Base-by-base conservation (phyloP, 2,329 filamentous ascomycete species). In the Colletotrichum lupini region DNA sequence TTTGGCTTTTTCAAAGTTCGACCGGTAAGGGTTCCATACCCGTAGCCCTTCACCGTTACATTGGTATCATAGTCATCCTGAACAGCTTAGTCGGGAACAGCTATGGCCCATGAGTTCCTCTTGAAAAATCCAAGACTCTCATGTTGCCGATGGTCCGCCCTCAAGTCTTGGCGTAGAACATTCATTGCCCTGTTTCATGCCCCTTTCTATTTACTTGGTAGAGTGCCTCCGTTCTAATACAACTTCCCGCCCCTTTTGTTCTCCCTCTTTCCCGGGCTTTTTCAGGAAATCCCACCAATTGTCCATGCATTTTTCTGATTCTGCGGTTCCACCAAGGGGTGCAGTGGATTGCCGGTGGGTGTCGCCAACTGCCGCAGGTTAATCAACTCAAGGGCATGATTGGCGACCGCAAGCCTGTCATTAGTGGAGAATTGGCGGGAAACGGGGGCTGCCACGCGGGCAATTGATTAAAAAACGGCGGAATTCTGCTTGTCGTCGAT, bases 401-500 rank as follows among this genome's bases (percentile, higher is more conserved):
- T 72, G 64, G 68, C 37, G 63, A n/a, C 32, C 30, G 11, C 28
- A 22, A 3, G 24, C 28, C 28, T 28, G 52, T 3, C 68, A 52
- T 52, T 52, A 42, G 64, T 72, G 69, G 46, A 62, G 62, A 32
- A 42, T 26, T 26, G 32, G 19, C 16, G 7, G 26, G 22, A 22
- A 49, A 46, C 7, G 63, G 35, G 37, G n/a, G 8, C 42, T n/a
- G n/a, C 32, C 57, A 62, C 68, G 64, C 64, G 64, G 55, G 49
- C 57, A 16, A 58, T 68, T 53, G 22, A 68, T 62, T 68, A 62
- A 59, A 63, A 56, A 46, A 49, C 46, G 32, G 59, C 64, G 37
- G 58, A 68, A 53, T 58, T 19, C 16, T 55, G 35, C 35, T 62
- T 63, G 52, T 57, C 62, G 69, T 68, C 49, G 69, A 72, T 72